Evolutionary conservation across 1,284 basidiomycete species (phyloP), one percentile per base, ranked within the genome.

Genomic region (Ganoderma meredithae): DNA sequence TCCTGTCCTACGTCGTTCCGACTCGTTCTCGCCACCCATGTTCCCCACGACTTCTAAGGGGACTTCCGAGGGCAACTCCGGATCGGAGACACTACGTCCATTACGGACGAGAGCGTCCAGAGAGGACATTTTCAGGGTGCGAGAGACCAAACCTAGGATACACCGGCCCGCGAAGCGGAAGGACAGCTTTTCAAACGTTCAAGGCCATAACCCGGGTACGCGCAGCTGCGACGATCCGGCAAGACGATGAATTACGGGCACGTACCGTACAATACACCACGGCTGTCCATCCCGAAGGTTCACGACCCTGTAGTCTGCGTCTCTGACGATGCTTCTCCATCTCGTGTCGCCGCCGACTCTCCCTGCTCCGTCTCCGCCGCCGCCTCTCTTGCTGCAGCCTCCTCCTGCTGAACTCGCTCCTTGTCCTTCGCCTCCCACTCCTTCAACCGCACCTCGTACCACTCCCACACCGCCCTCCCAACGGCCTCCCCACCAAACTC

Each of bases 401-500:
- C 70, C 27, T 72, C 68, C 9, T 66, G 69, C 65, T 75, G 72
- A 9, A 68, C 68, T 12, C 61, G 65, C 59, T 67, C 71, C 44
- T 69, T 66, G 47, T 74, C 73, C 39, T 47, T 62, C 44, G 69
- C 73, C 74, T 91, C 89, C 90, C 90, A 92, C 49, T 76, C 79
- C 78, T 89, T 91, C 74, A 92, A 75, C 44, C 83, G 86, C 36
- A 73, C 81, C 77, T 93, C 92, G 72, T 89, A 90, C 63, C 84
- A 84, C 80, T 94, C 92, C 92, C 92, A 94, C 1, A 93, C 86
- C 13, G 85, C 77, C 71, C 90, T 80, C 5, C 92, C 92, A 25
- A 87, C 83, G 13, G 82, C 78, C 76, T 92, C 90, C 0, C 90
- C 89, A 31, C 91, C 91, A 40, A 89, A 81, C 70, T 92, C 90